These are phyloP conservation scores for Biscogniauxia mediterranea DNA, from an alignment of 2,329 filamentous ascomycete species.

Conservation along the genomic window DNA sequence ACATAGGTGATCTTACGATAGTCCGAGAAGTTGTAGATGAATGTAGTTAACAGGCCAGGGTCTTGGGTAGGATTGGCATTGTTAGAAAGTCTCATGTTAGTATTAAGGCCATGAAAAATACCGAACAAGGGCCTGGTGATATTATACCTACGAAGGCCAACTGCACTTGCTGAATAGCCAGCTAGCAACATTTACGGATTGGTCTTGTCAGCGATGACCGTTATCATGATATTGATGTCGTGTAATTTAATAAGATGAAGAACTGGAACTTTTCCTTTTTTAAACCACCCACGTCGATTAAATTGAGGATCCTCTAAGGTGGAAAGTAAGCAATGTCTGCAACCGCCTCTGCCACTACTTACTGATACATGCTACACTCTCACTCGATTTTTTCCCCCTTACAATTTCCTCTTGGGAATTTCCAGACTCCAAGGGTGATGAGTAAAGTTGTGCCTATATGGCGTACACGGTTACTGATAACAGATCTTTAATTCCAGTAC, in stretches of 20 bases:
- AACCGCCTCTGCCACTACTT: too few species aligned
- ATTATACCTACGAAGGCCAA: conserved; percentile 47
- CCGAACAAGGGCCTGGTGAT: neutral
- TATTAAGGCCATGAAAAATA: neutral
- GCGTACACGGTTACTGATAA: too few species aligned
- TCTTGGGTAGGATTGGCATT: conserved; percentile 41
- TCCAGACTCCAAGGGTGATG: too few species aligned
- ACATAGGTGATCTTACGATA: conserved; percentile 65
- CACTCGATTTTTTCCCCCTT: too few species aligned
- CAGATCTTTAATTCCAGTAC: too few species aligned
- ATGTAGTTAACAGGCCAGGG: conserved; percentile 46
- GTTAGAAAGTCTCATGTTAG: conserved; percentile 3
- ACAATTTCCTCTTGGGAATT: too few species aligned
- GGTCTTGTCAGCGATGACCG: conserved; percentile 15
- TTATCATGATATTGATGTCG: conserved; percentile 4
- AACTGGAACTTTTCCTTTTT: neutral
- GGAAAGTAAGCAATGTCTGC: too few species aligned
- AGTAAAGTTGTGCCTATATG: too few species aligned
- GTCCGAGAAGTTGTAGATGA: conserved; percentile 60
- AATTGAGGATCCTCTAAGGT: too few species aligned
- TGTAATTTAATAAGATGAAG: neutral
- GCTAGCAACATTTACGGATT: conserved; percentile 36
- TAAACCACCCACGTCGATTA: too few species aligned
- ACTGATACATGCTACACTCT: too few species aligned
- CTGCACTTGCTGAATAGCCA: conserved; percentile 47